These are phyloP conservation scores for Pseudopyrenochaeta lycopersici DNA, from an alignment of 2,329 filamentous ascomycete species.

Conservation along the genomic window DNA sequence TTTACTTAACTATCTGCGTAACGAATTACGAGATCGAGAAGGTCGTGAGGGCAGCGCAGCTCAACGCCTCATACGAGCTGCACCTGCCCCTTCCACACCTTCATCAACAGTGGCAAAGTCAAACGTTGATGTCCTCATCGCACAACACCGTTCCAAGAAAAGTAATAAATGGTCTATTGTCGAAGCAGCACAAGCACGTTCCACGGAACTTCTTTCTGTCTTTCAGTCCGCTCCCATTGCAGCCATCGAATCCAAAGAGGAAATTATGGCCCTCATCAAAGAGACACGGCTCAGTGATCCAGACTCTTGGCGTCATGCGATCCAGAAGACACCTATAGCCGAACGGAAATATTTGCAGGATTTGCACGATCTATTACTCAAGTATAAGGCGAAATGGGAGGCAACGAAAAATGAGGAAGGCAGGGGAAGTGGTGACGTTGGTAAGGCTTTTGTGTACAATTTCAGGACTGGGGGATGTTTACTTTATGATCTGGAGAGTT, in stretches of 20 bases:
- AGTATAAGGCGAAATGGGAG: slow-evolving; percentile 69
- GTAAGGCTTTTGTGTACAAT: slow-evolving; percentile 89
- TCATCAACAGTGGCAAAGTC: slow-evolving; percentile 37
- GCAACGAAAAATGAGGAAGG: slow-evolving; percentile 44
- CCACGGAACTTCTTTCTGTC: slow-evolving; percentile 70
- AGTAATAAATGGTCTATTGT: slow-evolving; percentile 87
- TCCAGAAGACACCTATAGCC: slow-evolving; percentile 77
- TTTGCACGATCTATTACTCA: slow-evolving; percentile 76
- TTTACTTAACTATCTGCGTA: slow-evolving; percentile 80
- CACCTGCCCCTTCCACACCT: slow-evolving; percentile 28
- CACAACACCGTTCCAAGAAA: slow-evolving; percentile 88
- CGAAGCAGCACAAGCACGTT: slow-evolving; percentile 71
- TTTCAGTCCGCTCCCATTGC: slow-evolving; percentile 82
- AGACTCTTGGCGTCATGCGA: slow-evolving; percentile 83
- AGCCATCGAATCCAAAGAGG: slow-evolving; percentile 87
- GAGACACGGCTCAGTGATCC: slow-evolving; percentile 78
- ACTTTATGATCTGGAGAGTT: slow-evolving; percentile 77
- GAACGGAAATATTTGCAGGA: slow-evolving; percentile 86
- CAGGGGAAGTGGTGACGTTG: slow-evolving; percentile 57
- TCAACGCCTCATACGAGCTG: slow-evolving; percentile 34
- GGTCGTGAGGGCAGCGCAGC: slow-evolving; percentile 63
- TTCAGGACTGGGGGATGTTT: slow-evolving; percentile 85
- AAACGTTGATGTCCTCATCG: slow-evolving; percentile 84
- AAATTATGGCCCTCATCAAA: slow-evolving; percentile 78
- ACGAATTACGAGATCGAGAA: slow-evolving; percentile 82